A percentile compares a stretch with the other conserved stretches of the same genome.
Conservation (phyloP, 1,139 yeast genomes). For the Pichia sp. region DNA sequence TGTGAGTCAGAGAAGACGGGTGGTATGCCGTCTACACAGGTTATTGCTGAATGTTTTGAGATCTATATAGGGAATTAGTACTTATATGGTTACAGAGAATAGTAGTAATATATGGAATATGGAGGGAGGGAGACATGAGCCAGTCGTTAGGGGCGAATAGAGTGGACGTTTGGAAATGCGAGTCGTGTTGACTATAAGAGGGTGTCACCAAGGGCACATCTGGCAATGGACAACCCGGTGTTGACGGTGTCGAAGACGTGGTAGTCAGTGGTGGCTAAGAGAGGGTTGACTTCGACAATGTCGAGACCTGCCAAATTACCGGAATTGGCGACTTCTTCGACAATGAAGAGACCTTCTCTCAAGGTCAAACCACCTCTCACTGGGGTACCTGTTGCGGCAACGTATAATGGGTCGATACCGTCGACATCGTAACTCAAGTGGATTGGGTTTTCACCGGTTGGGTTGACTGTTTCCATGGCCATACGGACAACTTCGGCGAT, state of each 20-base stretch:
- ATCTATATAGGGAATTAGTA: no score
- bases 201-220: slow-evolving; percentile 95
- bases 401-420: slow-evolving; percentile 91
- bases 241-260: slow-evolving; percentile 84
- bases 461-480: slow-evolving; percentile 83
- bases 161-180: no score
- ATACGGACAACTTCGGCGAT: slow-evolving; percentile 88
- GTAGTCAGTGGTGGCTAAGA: slow-evolving; percentile 73
- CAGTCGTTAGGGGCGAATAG: no score
- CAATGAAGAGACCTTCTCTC: slow-evolving; percentile 91
- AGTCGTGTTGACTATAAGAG: slow-evolving; percentile 51
- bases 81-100: no score
- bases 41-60: no score
- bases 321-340: slow-evolving; percentile 88
- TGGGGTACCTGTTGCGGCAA: slow-evolving; percentile 98
- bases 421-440: slow-evolving; percentile 96
- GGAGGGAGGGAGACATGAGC: no score
- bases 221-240: slow-evolving; percentile 87
- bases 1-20: neutral
- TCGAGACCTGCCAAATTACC: slow-evolving; percentile 87
- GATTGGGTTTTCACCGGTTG: slow-evolving; percentile 70
- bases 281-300: slow-evolving; percentile 92
- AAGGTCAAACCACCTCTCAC: slow-evolving; percentile 95
- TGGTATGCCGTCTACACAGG: no score
- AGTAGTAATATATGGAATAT: no score